Base-by-base conservation (phyloP, 305 asterid genomes). In the Fraxinus sp. region DNA sequence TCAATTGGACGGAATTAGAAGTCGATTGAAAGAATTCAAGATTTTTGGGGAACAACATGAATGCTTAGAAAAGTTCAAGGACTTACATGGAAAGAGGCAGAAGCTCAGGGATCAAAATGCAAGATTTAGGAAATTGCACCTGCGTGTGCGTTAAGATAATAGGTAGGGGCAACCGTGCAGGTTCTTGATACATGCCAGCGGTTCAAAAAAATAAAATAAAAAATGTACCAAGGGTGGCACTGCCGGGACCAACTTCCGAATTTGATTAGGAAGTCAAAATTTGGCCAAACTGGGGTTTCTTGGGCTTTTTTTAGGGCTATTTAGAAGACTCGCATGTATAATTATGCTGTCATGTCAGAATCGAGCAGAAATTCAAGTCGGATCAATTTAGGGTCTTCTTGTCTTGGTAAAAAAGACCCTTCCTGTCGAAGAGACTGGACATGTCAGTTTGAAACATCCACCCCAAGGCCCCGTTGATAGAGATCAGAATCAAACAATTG, bases 401-500 rank as follows among this genome's bases (percentile, higher is more conserved):
- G 55, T 2, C 16, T 44, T 44, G 16, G 55, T 11, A 9, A 41
- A 44, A 0, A 10, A 3, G 4, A 44, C 0, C 16, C 2, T 44
- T 44, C 55, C 55, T 2, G 1, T 44, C n/a, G 1, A 10, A 44
- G 4, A 44, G 9, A 11, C 1, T 0, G 11, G 0, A 41, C 4
- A 10, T 0, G 49, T 9, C 5, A 44, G 1, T 44, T 44, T 11
- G 18, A 13, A 13, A 46, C 18, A 13, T 46, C 5, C 5, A 44
- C n/a, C 18, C 18, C 18, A 46, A 46, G 57, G 13, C 16, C 0
- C 6, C 4, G 2, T 13, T 46, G 18, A 46, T 46, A 46, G 18
- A 3, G 1, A 0, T 3, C 0, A 0, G 5, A 46, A 13, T 46
- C 5, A 4, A 46, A 46, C 6, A 13, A 46, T 0, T 0, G 0